Conservation (phyloP, 2,329 filamentous ascomycete genomes). For the Periconia sp. region DNA sequence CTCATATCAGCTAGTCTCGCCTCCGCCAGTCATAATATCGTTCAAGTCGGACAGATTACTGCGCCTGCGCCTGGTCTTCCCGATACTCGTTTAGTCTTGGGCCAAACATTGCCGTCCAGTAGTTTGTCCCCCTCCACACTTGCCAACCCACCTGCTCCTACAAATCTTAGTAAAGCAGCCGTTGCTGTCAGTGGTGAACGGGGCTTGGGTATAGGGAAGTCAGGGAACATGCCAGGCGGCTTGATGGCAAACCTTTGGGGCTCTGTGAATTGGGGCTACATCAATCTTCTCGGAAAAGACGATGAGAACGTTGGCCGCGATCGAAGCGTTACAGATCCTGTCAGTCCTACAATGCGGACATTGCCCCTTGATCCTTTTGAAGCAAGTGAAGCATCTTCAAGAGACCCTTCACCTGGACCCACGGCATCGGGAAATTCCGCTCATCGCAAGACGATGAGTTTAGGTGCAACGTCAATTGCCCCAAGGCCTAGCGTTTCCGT, state of each 20-base stretch:
- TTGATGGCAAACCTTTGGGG: conserved; percentile 95
- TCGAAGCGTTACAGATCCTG: conserved; percentile 34
- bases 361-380: conserved; percentile 20
- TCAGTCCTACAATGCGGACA: conserved; percentile 33
- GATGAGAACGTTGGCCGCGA: conserved; percentile 44
- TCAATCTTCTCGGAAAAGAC: conserved; percentile 62
- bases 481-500: conserved; percentile 24
- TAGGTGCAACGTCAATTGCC: conserved; percentile 43
- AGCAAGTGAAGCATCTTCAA: conserved; percentile 11
- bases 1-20: conserved; percentile 77
- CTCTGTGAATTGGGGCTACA: conserved; percentile 75
- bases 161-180: conserved; percentile 82
- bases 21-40: conserved; percentile 74
- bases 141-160: conserved; percentile 79
- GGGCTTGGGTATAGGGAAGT: conserved; percentile 63
- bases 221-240: conserved; percentile 74
- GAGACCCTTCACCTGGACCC: conserved; percentile 12
- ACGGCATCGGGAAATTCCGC: conserved; percentile 14
- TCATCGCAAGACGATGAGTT: conserved; percentile 61
- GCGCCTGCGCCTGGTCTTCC: conserved; percentile 39
- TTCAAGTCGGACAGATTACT: conserved; percentile 63
- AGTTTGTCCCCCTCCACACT: conserved; percentile 80
- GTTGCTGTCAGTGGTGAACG: conserved; percentile 79
- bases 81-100: conserved; percentile 39
- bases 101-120: conserved; percentile 56